These are phyloP conservation scores for Candida cerambycidarum DNA, from an alignment of 805 yeast species.

Conservation along the genomic window DNA sequence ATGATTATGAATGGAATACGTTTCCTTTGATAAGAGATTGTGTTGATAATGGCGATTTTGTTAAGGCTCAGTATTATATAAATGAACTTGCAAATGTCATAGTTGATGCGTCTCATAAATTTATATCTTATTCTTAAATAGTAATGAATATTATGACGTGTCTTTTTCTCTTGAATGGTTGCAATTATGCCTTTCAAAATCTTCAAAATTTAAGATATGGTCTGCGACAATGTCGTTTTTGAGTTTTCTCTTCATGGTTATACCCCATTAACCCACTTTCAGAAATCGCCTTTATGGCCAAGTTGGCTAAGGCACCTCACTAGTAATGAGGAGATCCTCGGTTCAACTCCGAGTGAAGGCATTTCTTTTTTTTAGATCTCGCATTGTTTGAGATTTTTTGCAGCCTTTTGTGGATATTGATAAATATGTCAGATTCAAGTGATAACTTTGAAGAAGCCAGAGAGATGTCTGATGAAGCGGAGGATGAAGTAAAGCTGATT, in stretches of 20 bases:
- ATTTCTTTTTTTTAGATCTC: conserved; percentile 8
- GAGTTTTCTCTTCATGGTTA: too few relatives aligned
- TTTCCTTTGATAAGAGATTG: conserved; percentile 80
- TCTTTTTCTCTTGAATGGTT: too few relatives aligned
- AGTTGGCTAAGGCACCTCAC: conserved; percentile 27
- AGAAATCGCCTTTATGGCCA: conserved; percentile 21
- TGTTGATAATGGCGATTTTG: conserved; percentile 48
- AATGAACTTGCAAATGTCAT: conserved; percentile 34
- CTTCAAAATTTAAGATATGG: too few relatives aligned
- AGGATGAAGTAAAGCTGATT: background rate
- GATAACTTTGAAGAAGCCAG: conserved; percentile 5
- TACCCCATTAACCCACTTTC: too few relatives aligned
- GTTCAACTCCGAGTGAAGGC: conserved; percentile 26
- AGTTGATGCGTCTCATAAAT: background rate
- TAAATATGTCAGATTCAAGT: conserved; percentile 3
- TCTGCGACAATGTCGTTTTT: too few relatives aligned
- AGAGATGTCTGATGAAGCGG: background rate
- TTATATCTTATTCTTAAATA: conserved; percentile 4
- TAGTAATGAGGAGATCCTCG: conserved; percentile 27
- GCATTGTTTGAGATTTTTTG: background rate
- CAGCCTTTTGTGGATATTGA: conserved; percentile 9
- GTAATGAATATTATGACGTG: too few relatives aligned
- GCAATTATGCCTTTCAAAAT: too few relatives aligned
- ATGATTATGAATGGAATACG: conserved; percentile 52
- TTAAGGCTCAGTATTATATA: conserved; percentile 54